Evolutionary conservation across 1,139 yeast species (phyloP).

Genomic region (Magnusiomyces paraingens): DNA sequence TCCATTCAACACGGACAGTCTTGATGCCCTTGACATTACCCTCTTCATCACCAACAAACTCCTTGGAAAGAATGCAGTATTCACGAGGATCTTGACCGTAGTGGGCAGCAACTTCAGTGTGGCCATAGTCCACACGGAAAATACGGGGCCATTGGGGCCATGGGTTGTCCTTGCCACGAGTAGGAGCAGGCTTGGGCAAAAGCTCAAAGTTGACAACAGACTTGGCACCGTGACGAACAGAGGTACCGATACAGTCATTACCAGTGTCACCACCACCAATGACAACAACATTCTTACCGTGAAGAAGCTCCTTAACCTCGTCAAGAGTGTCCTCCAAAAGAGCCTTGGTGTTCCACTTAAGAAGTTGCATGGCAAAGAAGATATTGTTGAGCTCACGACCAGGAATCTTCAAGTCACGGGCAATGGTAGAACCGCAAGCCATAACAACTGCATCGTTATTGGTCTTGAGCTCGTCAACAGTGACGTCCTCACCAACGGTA

Average conservation of each 20-base stretch:
- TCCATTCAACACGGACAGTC: conserved; percentile 98
- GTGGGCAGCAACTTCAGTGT: conserved; percentile 87
- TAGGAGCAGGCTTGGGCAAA: conserved; percentile 83
- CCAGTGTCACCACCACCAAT: conserved; percentile 99
- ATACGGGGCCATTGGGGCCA: conserved; percentile 99
- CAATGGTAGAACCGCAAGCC: conserved; percentile 96
- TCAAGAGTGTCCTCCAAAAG: conserved; percentile 76
- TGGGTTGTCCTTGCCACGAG: conserved; percentile 91
- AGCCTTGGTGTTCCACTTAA: conserved; percentile 85
- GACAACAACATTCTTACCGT: conserved; percentile 87
- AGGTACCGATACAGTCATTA: conserved; percentile 97
- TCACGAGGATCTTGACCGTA: conserved; percentile 98
- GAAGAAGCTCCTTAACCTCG: conserved; percentile 61
- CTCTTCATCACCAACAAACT: conserved; percentile 88
- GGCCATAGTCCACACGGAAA: conserved; percentile 97
- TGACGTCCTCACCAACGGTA: conserved; percentile 72
- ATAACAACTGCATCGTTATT: conserved; percentile 76
- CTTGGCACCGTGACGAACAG: conserved; percentile 95
- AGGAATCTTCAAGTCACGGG: conserved; percentile 90
- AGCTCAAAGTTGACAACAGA: conserved; percentile 94
- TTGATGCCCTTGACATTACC: conserved; percentile 89
- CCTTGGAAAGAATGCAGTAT: conserved; percentile 90
- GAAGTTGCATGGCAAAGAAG: conserved; percentile 89
- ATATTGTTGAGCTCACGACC: conserved; percentile 89
- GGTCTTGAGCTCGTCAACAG: conserved; percentile 60